Base-by-base conservation (phyloP, 2,329 filamentous ascomycete species). In the Ophiostoma tasmaniense region DNA sequence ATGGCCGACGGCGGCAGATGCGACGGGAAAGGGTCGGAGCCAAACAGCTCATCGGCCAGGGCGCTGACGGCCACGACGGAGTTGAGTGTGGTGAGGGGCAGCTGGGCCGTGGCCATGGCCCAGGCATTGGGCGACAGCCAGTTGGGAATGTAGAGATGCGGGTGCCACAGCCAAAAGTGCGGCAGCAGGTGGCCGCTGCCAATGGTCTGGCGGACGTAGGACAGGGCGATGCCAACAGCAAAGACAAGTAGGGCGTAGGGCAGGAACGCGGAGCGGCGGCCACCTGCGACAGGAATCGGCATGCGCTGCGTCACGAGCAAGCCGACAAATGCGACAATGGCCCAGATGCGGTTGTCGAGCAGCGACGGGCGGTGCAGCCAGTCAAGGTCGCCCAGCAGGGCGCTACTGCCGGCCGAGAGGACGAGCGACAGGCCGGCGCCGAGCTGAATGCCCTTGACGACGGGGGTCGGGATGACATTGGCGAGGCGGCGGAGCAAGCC, bases 361-460 rank as follows among this genome's bases (percentile, higher is more conserved):
- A 85, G 87, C 13, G 71, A 71, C 0, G 90, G 87, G 2, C 35
- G 45, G 66, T 39, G 76, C 1, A 82, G 79, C 92, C 92, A 96
- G 14, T 82, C 81, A 3, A 97, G 81, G 22, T 64, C 37, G 2
- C 84, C 81, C 14, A 95, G 82, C 70, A 96, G 83, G 64, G 82
- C 85, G 0, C 83, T 82, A 0, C 84, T 82, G 2, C 91, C 92
- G 8, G 92, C 91, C 14, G 91, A 90, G 69, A 96, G 84, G 68
- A 93, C 85, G 20, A 98, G 84, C 20, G 90, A 92, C 65, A 98
- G 81, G 1, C 94, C 94, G 4, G 94, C 94, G 50, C 94, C 94
- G 65, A 97, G 87, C 79, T 98, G 95, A 73, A 98, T 97, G 37
- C 94, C 94, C 76, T 96, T 97, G 67, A 98, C 89, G 0, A 98